These are phyloP conservation scores for Sclerotinia glacialis DNA, from an alignment of 2,329 filamentous ascomycete species.

Conservation along the genomic window DNA sequence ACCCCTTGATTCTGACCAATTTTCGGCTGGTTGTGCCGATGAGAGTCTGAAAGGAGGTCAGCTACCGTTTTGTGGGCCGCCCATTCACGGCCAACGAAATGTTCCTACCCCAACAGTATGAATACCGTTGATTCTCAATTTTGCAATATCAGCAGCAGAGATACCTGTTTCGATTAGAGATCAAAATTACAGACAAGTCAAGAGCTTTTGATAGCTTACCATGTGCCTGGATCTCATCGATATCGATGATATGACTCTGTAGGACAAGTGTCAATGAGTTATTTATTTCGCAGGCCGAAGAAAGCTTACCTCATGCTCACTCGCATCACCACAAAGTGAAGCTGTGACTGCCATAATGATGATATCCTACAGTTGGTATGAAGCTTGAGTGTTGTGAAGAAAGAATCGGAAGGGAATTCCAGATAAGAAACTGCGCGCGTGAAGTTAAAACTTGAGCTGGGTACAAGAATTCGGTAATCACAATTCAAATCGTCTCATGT, in stretches of 20 bases:
- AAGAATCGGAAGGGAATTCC: no score
- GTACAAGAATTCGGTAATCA: background rate
- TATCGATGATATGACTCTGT: constrained; percentile 53
- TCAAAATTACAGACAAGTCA: background rate
- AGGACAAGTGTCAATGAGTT: constrained; percentile 5
- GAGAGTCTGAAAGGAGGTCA: constrained; percentile 49
- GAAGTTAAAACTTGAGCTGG: background rate
- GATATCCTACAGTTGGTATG: background rate
- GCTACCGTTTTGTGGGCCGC: background rate
- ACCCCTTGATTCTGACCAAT: constrained; percentile 65
- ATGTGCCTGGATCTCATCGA: constrained; percentile 64
- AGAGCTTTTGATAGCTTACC: constrained; percentile 42
- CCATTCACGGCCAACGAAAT: background rate
- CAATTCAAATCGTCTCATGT: background rate
- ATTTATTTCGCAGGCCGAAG: background rate
- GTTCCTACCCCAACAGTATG: constrained; percentile 58
- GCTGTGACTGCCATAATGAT: constrained; percentile 17
- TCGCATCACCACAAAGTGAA: constrained; percentile 21
- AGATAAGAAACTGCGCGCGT: background rate
- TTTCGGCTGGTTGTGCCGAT: constrained; percentile 57
- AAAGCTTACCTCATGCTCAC: constrained; percentile 15
- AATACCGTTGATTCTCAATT: constrained; percentile 61
- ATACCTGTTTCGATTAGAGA: constrained; percentile 48
- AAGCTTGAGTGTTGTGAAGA: background rate
- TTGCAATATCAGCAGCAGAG: constrained; percentile 61